phyloP scores from a whole-genome alignment of 139 green algal species.

The Tetradesmus lagerheimii region DNA sequence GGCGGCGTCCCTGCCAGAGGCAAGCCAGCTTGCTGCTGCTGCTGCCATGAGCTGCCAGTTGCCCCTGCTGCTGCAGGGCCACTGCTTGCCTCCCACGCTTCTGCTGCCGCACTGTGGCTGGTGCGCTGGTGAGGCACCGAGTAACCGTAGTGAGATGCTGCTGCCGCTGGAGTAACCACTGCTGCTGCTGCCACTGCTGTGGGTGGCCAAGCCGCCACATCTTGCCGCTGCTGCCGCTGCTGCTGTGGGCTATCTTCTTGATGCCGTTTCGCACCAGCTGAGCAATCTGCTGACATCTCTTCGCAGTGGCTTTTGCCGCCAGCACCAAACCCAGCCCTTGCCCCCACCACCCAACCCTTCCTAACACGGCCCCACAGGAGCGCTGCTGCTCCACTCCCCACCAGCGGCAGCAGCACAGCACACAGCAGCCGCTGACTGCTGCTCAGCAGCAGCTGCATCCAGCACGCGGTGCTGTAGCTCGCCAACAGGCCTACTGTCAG shows the following conservation, averaged over 20 bases:
- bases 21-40: not conserved
- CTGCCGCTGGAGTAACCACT: not conserved
- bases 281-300: not conserved
- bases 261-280: not conserved
- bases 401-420: not conserved
- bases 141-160: not conserved
- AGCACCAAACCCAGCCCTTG: not conserved
- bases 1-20: not conserved
- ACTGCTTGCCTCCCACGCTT: not conserved
- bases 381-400: not conserved
- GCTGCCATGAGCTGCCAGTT: not conserved
- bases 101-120: not conserved
- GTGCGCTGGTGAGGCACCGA: not conserved
- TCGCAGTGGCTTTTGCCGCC: not conserved
- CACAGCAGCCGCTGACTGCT: not conserved
- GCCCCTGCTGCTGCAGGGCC: not conserved
- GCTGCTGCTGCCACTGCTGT: slow-evolving; percentile 6
- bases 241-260: not conserved
- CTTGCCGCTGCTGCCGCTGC: not conserved
- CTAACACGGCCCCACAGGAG: not conserved
- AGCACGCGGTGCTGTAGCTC: not conserved
- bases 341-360: not conserved
- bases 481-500: not conserved
- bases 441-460: slow-evolving; percentile 28
- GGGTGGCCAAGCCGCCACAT: not conserved